Base-by-base conservation (phyloP, 2,329 filamentous ascomycete species). In the Exophiala calicioides region DNA sequence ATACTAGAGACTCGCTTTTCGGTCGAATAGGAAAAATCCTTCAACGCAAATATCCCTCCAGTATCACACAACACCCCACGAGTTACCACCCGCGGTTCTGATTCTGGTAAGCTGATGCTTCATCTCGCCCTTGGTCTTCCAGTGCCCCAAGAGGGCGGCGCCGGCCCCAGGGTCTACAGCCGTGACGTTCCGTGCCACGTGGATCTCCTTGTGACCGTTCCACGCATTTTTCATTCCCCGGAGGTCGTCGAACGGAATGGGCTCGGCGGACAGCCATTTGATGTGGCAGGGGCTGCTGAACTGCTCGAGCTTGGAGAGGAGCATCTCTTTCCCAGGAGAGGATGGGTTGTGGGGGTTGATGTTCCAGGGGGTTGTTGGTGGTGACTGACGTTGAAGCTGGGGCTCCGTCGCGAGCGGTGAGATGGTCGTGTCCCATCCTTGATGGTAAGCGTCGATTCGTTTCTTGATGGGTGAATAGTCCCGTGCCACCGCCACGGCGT, bases 131-230 rank as follows among this genome's bases (percentile, higher is more conserved):
- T n/a, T n/a, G n/a, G n/a, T n/a, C n/a, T n/a, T n/a, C n/a, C n/a
- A n/a, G n/a, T n/a, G n/a, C n/a, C 23, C 23, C 13, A 45, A 15
- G n/a, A 34, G n/a, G 21, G n/a, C 15, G 24, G 34, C 29, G 13
- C 27, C 52, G 23, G 37, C 44, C 4, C 12, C 5, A 2, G 47
- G 47, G 27, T 55, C 52, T n/a, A 55, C 44, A 4, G 52, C 33
- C 2, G 52, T 55, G 18, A 55, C 47, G 21, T 55, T 55, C 15
- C 47, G 35, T 3, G 52, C 52, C 7, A 55, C 29, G 23, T 52
- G 41, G n/a, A 55, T 21, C 18, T 48, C 44, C 29, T 49, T 51
- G 31, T 44, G 42, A 16, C 31, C 30, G 29, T 55, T 55, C 52
- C 52, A 52, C 13, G 29, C 9, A 16, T 55, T 55, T 19, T 34